Evolutionary conservation across 805 yeast species (phyloP).

Genomic region (Candida insectorum): DNA sequence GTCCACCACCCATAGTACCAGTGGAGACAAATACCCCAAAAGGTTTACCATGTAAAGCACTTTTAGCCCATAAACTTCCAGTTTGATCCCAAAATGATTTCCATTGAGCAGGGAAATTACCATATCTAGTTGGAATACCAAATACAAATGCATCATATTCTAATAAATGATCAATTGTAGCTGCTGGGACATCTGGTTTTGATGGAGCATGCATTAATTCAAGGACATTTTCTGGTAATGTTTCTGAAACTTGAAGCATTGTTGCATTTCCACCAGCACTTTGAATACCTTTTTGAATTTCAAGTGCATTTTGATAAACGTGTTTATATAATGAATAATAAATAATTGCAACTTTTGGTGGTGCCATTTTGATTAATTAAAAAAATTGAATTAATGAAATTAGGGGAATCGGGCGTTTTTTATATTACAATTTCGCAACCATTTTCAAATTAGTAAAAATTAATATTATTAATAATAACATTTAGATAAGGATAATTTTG

Average conservation of each 20-base stretch:
- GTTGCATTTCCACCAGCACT: slow-evolving; percentile 68
- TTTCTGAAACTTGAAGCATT: slow-evolving; percentile 73
- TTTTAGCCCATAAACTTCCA: slow-evolving; percentile 76
- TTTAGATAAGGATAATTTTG: too few relatives aligned
- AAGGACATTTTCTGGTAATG: slow-evolving; percentile 60
- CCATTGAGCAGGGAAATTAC: slow-evolving; percentile 77
- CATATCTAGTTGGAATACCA: slow-evolving; percentile 86
- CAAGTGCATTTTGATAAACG: slow-evolving; percentile 62
- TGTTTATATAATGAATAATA: slow-evolving; percentile 80
- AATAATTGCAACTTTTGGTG: slow-evolving; percentile 35
- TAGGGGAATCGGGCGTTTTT: slow-evolving; percentile 64
- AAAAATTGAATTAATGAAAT: slow-evolving; percentile 54
- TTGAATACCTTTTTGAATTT: slow-evolving; percentile 64
- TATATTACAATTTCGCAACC: slow-evolving; percentile 44
- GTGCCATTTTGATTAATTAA: slow-evolving; percentile 39
- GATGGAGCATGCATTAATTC: slow-evolving; percentile 59
- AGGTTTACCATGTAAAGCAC: slow-evolving; percentile 69
- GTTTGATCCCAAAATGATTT: slow-evolving; percentile 74
- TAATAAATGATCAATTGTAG: slow-evolving; percentile 53
- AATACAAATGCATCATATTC: slow-evolving; percentile 78
- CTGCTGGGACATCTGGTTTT: slow-evolving; percentile 50
- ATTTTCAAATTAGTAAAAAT: slow-evolving; percentile 1
- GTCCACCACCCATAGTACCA: slow-evolving; percentile 80
- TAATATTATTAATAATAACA: neutral
- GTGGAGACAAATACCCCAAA: slow-evolving; percentile 73